Percentiles rank a stretch among this genome's conserved stretches.
Conservation (phyloP, 1,284 basidiomycete genomes). For the Vanrija humicola region DNA sequence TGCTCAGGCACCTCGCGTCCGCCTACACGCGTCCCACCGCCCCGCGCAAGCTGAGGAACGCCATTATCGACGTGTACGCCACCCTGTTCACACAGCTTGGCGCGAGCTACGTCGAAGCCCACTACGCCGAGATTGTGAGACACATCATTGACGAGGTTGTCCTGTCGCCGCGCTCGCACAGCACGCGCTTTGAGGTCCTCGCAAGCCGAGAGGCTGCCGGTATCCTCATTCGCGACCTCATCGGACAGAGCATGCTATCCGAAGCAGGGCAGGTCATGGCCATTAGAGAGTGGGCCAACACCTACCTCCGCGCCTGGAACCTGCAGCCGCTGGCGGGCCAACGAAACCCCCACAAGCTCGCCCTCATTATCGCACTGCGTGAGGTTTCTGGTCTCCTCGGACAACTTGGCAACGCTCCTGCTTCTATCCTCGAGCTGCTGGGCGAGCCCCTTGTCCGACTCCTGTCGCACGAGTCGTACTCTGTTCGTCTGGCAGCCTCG, state of each 20-base stretch:
- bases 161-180: constrained; percentile 54
- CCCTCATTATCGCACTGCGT: constrained; percentile 71
- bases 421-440: constrained; percentile 82
- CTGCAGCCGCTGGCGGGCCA: constrained; percentile 86
- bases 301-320: constrained; percentile 79
- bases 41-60: constrained; percentile 69
- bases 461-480: constrained; percentile 80
- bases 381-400: constrained; percentile 82
- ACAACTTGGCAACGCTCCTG: constrained; percentile 87
- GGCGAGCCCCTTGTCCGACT: constrained; percentile 80
- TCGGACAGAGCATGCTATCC: constrained; percentile 80
- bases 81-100: constrained; percentile 74
- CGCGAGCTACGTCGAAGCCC: constrained; percentile 69
- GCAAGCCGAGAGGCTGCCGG: constrained; percentile 69
- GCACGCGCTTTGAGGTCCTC: constrained; percentile 68
- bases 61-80: constrained; percentile 85
- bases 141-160: constrained; percentile 79
- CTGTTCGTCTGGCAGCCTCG: constrained; percentile 76
- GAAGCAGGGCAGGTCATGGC: constrained; percentile 91
- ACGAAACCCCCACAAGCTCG: constrained; percentile 63
- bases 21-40: constrained; percentile 72
- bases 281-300: constrained; percentile 75
- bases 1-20: constrained; percentile 71
- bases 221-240: constrained; percentile 74
- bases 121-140: constrained; percentile 72